Conservation (phyloP, 495 filamentous ascomycete genomes). For the Tuber indicum region DNA sequence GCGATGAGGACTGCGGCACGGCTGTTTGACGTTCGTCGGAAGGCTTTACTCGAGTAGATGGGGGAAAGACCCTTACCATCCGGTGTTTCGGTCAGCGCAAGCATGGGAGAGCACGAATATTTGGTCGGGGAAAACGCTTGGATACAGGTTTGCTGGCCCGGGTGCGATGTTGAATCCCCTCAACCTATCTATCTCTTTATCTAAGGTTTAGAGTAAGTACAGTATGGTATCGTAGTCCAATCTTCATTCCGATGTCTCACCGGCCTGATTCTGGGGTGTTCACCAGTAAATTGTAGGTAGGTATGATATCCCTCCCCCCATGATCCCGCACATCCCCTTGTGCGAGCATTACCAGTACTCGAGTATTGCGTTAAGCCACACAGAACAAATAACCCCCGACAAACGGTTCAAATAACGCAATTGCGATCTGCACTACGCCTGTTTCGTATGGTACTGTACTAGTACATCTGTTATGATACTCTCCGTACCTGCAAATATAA, state of each 20-base stretch:
- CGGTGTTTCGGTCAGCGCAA: not conserved
- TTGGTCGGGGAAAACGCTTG: not conserved
- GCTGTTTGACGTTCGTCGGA: not conserved
- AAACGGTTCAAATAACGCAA: not conserved
- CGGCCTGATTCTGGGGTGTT: not conserved
- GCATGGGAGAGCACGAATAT: not conserved
- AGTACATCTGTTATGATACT: not conserved
- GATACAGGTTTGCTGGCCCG: not conserved
- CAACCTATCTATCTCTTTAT: not conserved
- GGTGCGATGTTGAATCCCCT: not conserved
- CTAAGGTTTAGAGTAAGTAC: not conserved
- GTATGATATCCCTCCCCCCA: not conserved
- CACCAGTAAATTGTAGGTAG: not conserved
- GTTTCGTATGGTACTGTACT: not conserved
- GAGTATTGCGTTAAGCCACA: not conserved
- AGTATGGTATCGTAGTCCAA: not conserved
- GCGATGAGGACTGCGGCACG: not conserved
- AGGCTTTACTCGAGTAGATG: not conserved
- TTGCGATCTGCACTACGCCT: not conserved
- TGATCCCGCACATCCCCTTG: not conserved
- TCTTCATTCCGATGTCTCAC: not conserved
- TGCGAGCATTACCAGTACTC: not conserved
- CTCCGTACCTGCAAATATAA: not conserved
- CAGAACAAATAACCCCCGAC: not conserved
- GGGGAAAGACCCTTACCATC: not conserved